These are phyloP conservation scores for Coffea canephora DNA, from an alignment of 257 asterid species.

Conservation along the genomic window DNA sequence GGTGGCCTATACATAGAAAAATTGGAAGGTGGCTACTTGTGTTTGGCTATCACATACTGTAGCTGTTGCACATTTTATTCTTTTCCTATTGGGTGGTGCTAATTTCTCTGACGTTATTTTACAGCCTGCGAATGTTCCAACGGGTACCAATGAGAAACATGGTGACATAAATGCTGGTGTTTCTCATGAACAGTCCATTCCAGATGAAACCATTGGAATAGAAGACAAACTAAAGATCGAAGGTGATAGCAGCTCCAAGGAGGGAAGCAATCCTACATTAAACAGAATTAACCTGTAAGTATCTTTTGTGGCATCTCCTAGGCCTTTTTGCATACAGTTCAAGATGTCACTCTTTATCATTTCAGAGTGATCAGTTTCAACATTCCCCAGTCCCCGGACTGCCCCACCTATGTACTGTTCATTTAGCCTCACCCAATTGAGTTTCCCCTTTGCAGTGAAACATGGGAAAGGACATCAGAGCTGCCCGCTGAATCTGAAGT, in stretches of 20 bases:
- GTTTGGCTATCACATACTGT: not conserved
- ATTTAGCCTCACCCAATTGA: not conserved
- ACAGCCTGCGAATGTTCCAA: not conserved
- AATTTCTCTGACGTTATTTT: constrained; percentile 4
- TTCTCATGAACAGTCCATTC: constrained; percentile 24
- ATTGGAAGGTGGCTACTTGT: not conserved
- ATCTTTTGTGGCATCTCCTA: not conserved
- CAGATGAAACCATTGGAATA: constrained; percentile 25
- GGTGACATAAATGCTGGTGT: not conserved
- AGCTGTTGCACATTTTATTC: not conserved
- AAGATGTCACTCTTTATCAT: not conserved
- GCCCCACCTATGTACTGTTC: not conserved
- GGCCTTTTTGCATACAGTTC: not conserved
- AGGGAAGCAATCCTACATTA: constrained; percentile 37
- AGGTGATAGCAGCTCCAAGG: constrained; percentile 27
- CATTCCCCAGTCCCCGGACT: not conserved
- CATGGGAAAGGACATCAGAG: constrained; percentile 47
- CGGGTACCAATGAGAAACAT: constrained; percentile 5
- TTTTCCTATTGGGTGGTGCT: constrained; percentile 5
- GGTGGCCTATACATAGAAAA: not conserved
- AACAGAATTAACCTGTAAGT: constrained; percentile 72
- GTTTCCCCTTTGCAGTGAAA: constrained; percentile 41
- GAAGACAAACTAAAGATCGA: constrained; percentile 25
- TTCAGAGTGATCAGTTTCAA: not conserved
- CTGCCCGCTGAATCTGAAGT: constrained; percentile 36